These are phyloP conservation scores for Drechslera avenae DNA, from an alignment of 2,329 filamentous ascomycete species.

Conservation along the genomic window DNA sequence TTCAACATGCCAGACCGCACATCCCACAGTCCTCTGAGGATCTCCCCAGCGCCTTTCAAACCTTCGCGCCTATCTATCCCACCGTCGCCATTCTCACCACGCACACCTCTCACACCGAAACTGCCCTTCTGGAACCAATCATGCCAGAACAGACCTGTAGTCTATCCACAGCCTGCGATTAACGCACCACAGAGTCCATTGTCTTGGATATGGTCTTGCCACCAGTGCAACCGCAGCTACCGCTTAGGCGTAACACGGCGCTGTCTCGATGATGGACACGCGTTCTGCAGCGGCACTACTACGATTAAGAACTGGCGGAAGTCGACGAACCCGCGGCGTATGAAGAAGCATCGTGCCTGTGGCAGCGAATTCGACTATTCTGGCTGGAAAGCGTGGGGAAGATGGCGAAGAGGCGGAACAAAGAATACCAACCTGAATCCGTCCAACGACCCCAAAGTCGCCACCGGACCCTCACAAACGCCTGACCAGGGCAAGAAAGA, in stretches of 20 bases:
- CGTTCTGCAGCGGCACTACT: conserved; percentile 58
- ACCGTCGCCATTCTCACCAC: conserved; percentile 52
- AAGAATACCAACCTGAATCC: conserved; percentile 1
- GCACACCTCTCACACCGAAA: conserved; percentile 27
- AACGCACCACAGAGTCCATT: conserved; percentile 35
- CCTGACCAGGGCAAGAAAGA: conserved; percentile 29
- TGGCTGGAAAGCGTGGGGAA: conserved; percentile 56
- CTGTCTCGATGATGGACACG: conserved; percentile 60
- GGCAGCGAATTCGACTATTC: conserved; percentile 59
- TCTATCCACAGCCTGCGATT: conserved; percentile 30
- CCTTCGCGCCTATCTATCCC: conserved; percentile 52
- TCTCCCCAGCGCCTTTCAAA: conserved; percentile 50
- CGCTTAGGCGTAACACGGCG: conserved; percentile 56
- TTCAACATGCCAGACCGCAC: not conserved
- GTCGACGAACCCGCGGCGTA: not conserved
- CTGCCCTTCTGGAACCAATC: not conserved
- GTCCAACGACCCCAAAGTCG: not conserved
- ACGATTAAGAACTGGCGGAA: conserved; percentile 43
- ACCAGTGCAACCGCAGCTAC: conserved; percentile 56
- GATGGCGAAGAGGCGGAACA: conserved; percentile 46
- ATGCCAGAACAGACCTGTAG: conserved; percentile 1
- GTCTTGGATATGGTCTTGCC: conserved; percentile 60
- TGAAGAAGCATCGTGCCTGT: conserved; percentile 51
- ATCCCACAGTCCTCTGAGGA: conserved; percentile 19
- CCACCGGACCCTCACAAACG: not conserved